Conservation (phyloP, 768 basidiomycete genomes). For the Mrakia frigida region DNA sequence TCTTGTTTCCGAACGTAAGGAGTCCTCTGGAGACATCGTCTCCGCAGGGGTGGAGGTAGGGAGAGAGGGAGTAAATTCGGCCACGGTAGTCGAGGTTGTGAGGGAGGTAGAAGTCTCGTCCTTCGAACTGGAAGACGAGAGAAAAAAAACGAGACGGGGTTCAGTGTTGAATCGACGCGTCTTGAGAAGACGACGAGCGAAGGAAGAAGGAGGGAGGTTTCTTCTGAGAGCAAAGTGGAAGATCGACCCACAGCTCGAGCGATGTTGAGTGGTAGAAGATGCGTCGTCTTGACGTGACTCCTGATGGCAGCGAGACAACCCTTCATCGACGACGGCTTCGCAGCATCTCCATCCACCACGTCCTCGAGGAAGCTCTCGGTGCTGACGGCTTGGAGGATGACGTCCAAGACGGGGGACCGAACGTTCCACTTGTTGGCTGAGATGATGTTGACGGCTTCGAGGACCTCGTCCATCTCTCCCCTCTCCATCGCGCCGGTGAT, state of each 20-base stretch:
- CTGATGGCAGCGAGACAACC: constrained; percentile 54
- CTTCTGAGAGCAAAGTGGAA: constrained; percentile 53
- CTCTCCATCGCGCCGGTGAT: constrained; percentile 65
- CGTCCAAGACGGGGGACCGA: constrained; percentile 70
- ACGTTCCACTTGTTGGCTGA: constrained; percentile 85
- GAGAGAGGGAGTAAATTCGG: constrained; percentile 92
- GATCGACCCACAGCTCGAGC: constrained; percentile 58
- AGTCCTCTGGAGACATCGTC: constrained; percentile 83
- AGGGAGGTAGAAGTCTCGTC: constrained; percentile 74
- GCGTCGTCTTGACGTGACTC: constrained; percentile 73
- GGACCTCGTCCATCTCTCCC: constrained; percentile 76
- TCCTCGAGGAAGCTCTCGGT: constrained; percentile 48
- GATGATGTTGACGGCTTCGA: constrained; percentile 81
- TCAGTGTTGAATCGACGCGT: neutral
- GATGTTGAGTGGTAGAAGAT: constrained; percentile 73
- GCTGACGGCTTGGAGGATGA: constrained; percentile 79
- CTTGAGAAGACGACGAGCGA: neutral
- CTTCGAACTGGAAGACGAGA: constrained; percentile 51
- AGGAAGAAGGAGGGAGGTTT: too few relatives aligned
- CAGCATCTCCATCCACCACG: too few relatives aligned
- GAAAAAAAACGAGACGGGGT: neutral
- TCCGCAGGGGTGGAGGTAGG: constrained; percentile 90
- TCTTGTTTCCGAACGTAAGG: constrained; percentile 71
- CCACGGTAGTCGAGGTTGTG: constrained; percentile 98
- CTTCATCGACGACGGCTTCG: neutral